Percentiles rank a stretch among this genome's conserved stretches.
Evolutionary conservation across 176 grass and related monocot species (phyloP).

Genomic region (Poa pratensis): DNA sequence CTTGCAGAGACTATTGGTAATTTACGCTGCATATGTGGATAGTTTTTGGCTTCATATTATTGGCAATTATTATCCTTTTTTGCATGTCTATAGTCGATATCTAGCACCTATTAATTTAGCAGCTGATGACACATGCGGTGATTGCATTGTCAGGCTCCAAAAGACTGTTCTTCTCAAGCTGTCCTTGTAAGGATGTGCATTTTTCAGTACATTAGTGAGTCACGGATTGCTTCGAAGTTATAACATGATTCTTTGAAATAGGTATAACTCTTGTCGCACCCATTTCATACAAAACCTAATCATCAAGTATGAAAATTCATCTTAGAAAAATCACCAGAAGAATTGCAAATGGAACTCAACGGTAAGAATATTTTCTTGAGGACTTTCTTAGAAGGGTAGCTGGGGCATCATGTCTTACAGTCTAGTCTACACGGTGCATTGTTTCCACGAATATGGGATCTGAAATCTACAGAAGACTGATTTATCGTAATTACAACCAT

Average conservation of each 20-base stretch:
- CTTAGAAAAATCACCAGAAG: background rate
- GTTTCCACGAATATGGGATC: background rate
- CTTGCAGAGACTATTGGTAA: constrained; percentile 70
- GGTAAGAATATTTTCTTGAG: background rate
- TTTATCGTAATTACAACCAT: constrained; percentile 37
- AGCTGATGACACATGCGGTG: background rate
- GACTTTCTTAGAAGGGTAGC: background rate
- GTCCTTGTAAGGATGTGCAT: constrained; percentile 6
- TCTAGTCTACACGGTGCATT: constrained; percentile 3
- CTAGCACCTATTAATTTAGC: background rate
- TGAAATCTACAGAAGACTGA: constrained; percentile 6
- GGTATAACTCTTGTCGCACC: background rate
- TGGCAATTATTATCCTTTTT: background rate
- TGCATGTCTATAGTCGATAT: background rate
- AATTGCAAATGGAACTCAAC: background rate
- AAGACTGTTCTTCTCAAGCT: background rate
- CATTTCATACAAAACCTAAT: background rate
- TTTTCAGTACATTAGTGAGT: background rate
- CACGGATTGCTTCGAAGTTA: background rate
- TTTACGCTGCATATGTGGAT: constrained; percentile 2
- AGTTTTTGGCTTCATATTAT: background rate
- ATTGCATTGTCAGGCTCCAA: background rate
- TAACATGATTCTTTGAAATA: background rate
- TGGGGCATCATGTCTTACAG: background rate
- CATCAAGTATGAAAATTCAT: background rate